Base-by-base conservation (phyloP, 176 grass and related monocot species). In the Phyllostachys edulis region DNA sequence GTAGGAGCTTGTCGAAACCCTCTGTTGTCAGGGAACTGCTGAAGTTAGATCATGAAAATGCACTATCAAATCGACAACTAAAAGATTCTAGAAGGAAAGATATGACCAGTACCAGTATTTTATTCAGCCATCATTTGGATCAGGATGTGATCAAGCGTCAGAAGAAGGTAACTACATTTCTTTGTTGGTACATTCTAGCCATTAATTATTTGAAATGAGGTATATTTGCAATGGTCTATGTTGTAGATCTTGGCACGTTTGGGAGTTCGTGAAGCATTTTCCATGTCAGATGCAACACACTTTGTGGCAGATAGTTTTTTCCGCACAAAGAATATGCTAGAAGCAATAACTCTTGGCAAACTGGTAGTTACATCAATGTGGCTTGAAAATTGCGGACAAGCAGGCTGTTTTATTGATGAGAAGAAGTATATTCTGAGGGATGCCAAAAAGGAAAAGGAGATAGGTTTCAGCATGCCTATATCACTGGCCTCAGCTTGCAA, bases 291-390 rank as follows among this genome's bases (percentile, higher is more conserved):
- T 78, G 95, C 92, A 67, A 94, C 95, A 57, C 95, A 97, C 69
- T 97, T 94, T 79, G 87, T 97, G 21, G 79, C 89, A 38, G 79
- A 94, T 85, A 82, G 90, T 79, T 97, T 97, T 88, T 84, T 77
- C 77, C 90, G 95, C 63, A 97, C 95, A 87, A 92, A 59, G 91
- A 94, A 97, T 68, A 92, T 97, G 89, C 85, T 97, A 67, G 92
- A 97, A 88, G 92, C 95, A 88, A 91, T 97, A 65, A 69, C 95
- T 62, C 64, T 88, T 41, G 95, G 95, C 84, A 97, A 94, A 66
- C 90, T 68, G 49, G 82, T 97, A 10, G 87, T 97, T 69, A 94
- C 88, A 51, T 82, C 89, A 27, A 83, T 81, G 81, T 97, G 95
- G 95, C 95, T 97, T 75, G 90, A 97, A 91, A 87, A 78, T 55